Evolutionary conservation across 352 stramenopile species (phyloP).

Genomic region (Globisporangium acanthophoron): DNA sequence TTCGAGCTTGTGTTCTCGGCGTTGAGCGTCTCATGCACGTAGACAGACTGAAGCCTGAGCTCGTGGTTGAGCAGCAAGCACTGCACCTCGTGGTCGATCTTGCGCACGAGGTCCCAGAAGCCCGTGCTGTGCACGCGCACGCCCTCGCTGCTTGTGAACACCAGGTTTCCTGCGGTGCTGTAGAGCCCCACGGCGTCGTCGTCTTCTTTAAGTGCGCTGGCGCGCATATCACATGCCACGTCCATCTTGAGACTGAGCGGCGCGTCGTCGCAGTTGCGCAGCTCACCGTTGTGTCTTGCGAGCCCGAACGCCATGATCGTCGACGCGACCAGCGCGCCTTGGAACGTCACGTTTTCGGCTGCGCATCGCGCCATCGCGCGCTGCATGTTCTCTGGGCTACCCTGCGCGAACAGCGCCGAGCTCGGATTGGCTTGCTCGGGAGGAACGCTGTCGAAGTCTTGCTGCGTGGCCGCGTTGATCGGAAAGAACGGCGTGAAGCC

Average conservation of each 20-base stretch:
- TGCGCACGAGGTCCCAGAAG: conserved; percentile 53
- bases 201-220: conserved; percentile 12
- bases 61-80: conserved; percentile 41
- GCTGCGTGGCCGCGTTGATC: conserved; percentile 32
- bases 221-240: conserved; percentile 38
- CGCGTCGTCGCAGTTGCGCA: conserved; percentile 18
- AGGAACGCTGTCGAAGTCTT: conserved; percentile 28
- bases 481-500: conserved; percentile 35
- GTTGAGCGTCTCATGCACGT: conserved; percentile 52
- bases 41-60: conserved; percentile 56
- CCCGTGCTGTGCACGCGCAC: conserved; percentile 19
- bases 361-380: conserved; percentile 29
- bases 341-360: conserved; percentile 31
- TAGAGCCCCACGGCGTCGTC: conserved; percentile 40
- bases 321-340: conserved; percentile 38
- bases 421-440: conserved; percentile 35
- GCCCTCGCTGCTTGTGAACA: conserved; percentile 50
- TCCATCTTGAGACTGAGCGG: conserved; percentile 44
- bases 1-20: conserved; percentile 25
- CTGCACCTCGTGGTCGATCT: conserved; percentile 42
- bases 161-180: conserved; percentile 30
- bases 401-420: conserved; percentile 36
- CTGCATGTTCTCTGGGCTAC: conserved; percentile 34
- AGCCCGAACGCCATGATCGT: conserved; percentile 44
- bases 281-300: conserved; percentile 20